A percentile compares a stretch with the other conserved stretches of the same genome.
Evolutionary conservation across 129 eudicot species (phyloP).

Genomic region (Artemisia argyi): DNA sequence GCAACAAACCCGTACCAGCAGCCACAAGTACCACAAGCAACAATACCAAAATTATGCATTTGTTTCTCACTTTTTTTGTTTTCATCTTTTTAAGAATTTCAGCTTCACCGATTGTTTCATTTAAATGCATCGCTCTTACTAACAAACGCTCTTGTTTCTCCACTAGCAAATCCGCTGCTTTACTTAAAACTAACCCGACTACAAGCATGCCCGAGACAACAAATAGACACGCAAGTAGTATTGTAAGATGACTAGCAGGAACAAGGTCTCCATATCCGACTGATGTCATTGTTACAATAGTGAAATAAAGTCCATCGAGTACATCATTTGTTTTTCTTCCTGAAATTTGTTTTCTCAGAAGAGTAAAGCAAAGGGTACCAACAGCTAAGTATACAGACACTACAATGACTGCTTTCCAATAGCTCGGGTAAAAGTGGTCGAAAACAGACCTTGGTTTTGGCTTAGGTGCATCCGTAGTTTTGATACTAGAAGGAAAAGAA

Average conservation of each 20-base stretch:
- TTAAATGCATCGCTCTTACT: slow-evolving; percentile 61
- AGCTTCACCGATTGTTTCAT: slow-evolving; percentile 42
- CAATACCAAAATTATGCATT: slow-evolving; percentile 42
- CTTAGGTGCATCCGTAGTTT: slow-evolving; percentile 10
- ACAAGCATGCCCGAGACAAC: slow-evolving; percentile 74
- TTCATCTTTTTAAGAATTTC: slow-evolving; percentile 60
- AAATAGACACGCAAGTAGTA: slow-evolving; percentile 79
- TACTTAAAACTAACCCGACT: slow-evolving; percentile 54
- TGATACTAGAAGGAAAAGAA: slow-evolving; percentile 30
- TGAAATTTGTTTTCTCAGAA: slow-evolving; percentile 44
- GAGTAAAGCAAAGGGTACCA: slow-evolving; percentile 60
- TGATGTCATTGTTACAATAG: slow-evolving; percentile 86
- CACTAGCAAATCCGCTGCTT: slow-evolving; percentile 78
- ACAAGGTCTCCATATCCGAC: slow-evolving; percentile 93
- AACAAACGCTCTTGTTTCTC: slow-evolving; percentile 75
- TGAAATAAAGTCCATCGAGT: slow-evolving; percentile 80
- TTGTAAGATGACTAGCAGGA: slow-evolving; percentile 49
- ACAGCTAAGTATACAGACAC: slow-evolving; percentile 47
- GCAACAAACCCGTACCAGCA: slow-evolving; percentile 59
- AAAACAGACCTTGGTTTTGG: slow-evolving; percentile 38
- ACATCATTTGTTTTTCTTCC: slow-evolving; percentile 57
- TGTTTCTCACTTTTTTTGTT: slow-evolving; percentile 57
- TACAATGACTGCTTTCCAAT: slow-evolving; percentile 42
- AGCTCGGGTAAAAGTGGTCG: slow-evolving; percentile 49
- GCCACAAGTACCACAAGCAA: slow-evolving; percentile 52